A percentile compares a stretch with the other conserved stretches of the same genome.
Evolutionary conservation across 2,329 filamentous ascomycete genomes (phyloP).

Genomic region (Rhinocladiella similis): DNA sequence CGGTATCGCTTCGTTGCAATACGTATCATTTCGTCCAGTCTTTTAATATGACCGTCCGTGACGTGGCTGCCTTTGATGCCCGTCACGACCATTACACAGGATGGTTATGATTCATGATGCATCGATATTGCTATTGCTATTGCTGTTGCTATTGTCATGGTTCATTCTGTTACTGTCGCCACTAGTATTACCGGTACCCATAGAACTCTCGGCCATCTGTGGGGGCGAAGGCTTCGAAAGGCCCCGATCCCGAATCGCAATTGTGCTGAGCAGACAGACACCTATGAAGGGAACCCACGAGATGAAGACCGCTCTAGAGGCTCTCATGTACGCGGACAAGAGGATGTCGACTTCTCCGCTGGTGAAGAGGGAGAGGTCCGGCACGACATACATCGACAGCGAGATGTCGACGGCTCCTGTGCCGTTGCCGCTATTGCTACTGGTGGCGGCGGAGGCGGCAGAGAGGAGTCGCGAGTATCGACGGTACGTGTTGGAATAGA

Average conservation of each 20-base stretch:
- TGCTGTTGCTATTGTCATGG: too few relatives aligned
- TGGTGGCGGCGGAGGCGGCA: background rate
- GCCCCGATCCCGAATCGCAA: conserved; percentile 55
- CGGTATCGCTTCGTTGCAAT: too few relatives aligned
- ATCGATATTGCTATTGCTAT: too few relatives aligned
- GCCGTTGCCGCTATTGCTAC: too few relatives aligned
- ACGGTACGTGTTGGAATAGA: conserved; percentile 35
- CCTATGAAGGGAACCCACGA: conserved; percentile 57
- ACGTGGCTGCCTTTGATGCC: too few relatives aligned
- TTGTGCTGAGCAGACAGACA: conserved; percentile 50
- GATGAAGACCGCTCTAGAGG: conserved; percentile 57
- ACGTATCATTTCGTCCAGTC: too few relatives aligned
- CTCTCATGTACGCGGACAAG: conserved; percentile 53
- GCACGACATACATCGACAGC: conserved; percentile 1
- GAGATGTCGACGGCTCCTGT: conserved; percentile 1
- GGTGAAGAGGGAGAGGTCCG: conserved; percentile 27
- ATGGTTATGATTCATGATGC: too few relatives aligned
- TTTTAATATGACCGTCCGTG: too few relatives aligned
- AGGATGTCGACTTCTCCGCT: conserved; percentile 43
- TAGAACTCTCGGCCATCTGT: background rate
- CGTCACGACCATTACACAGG: too few relatives aligned
- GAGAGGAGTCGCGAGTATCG: background rate
- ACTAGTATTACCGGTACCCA: background rate
- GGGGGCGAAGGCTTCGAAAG: conserved; percentile 30
- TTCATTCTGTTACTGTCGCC: too few relatives aligned